phyloP scores from a whole-genome alignment of 768 basidiomycete species.

The Mycena polygramma region DNA sequence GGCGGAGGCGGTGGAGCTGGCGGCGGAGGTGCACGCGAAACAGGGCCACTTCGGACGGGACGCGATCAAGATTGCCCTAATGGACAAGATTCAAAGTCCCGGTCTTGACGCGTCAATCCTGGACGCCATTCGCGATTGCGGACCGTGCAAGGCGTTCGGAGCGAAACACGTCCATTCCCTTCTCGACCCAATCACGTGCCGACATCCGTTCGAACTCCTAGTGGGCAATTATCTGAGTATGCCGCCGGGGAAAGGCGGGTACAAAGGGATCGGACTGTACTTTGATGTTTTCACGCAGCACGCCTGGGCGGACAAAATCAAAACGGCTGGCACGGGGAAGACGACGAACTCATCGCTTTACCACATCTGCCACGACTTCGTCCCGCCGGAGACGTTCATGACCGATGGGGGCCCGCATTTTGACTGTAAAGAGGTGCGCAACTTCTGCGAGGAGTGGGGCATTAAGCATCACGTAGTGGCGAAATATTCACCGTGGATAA shows the following conservation, averaged over 20 bases:
- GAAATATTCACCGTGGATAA: constrained; percentile 45
- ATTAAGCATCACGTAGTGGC: constrained; percentile 32
- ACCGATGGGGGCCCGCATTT: constrained; percentile 45
- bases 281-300: constrained; percentile 34
- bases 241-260: constrained; percentile 42
- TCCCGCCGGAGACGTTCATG: background rate
- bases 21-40: constrained; percentile 21
- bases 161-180: constrained; percentile 39
- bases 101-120: constrained; percentile 38
- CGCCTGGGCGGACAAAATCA: constrained; percentile 41
- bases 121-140: constrained; percentile 40
- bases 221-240: constrained; percentile 45
- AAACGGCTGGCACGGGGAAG: constrained; percentile 16
- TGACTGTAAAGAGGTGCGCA: constrained; percentile 34
- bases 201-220: constrained; percentile 44
- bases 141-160: constrained; percentile 44
- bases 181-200: constrained; percentile 43
- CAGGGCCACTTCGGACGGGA: constrained; percentile 43
- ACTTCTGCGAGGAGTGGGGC: constrained; percentile 25
- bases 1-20: constrained; percentile 16
- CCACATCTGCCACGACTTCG: no score
- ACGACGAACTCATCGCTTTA: constrained; percentile 19
- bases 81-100: constrained; percentile 29
- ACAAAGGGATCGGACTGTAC: constrained; percentile 27
- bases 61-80: constrained; percentile 29